Conservation (phyloP, 176 grass and related monocot genomes). For the Oryza longistaminata region DNA sequence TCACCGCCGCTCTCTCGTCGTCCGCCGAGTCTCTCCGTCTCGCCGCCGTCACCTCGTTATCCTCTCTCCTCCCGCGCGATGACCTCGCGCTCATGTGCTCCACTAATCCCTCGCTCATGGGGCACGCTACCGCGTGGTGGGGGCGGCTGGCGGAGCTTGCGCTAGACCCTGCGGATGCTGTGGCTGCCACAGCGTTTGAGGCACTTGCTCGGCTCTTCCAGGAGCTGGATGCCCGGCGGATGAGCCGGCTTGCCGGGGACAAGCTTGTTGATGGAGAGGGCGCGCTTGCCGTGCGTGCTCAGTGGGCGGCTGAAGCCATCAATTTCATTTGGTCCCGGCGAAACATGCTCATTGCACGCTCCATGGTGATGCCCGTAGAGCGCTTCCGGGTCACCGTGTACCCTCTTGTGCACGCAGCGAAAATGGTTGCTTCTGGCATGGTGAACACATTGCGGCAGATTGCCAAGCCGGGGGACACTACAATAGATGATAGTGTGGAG, state of each 20-base stretch:
- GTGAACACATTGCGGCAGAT: slow-evolving; percentile 67
- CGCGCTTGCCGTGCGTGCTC: slow-evolving; percentile 80
- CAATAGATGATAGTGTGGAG: slow-evolving; percentile 37
- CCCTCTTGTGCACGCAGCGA: slow-evolving; percentile 85
- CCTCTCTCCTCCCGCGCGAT: slow-evolving; percentile 75
- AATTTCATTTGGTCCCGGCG: slow-evolving; percentile 78
- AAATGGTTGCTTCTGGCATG: slow-evolving; percentile 75
- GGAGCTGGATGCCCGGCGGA: slow-evolving; percentile 86
- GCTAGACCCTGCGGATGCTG: slow-evolving; percentile 70
- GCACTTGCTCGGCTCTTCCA: slow-evolving; percentile 84
- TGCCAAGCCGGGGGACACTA: slow-evolving; percentile 60
- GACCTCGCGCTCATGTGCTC: slow-evolving; percentile 82
- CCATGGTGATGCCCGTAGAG: slow-evolving; percentile 88
- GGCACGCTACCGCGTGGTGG: slow-evolving; percentile 84
- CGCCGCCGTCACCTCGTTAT: slow-evolving; percentile 67
- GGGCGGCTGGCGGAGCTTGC: slow-evolving; percentile 58
- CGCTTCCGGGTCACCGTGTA: slow-evolving; percentile 77
- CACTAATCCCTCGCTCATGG: slow-evolving; percentile 76
- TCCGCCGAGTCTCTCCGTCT: slow-evolving; percentile 69
- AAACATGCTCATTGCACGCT: slow-evolving; percentile 78
- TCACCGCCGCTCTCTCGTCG: slow-evolving; percentile 59
- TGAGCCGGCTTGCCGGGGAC: slow-evolving; percentile 89
- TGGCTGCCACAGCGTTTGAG: slow-evolving; percentile 79
- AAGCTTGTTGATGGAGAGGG: slow-evolving; percentile 93
- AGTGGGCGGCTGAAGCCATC: slow-evolving; percentile 77